A percentile compares a stretch with the other conserved stretches of the same genome.
Conservation (phyloP, 2,329 filamentous ascomycete genomes). For the Calonectria henricotiae region DNA sequence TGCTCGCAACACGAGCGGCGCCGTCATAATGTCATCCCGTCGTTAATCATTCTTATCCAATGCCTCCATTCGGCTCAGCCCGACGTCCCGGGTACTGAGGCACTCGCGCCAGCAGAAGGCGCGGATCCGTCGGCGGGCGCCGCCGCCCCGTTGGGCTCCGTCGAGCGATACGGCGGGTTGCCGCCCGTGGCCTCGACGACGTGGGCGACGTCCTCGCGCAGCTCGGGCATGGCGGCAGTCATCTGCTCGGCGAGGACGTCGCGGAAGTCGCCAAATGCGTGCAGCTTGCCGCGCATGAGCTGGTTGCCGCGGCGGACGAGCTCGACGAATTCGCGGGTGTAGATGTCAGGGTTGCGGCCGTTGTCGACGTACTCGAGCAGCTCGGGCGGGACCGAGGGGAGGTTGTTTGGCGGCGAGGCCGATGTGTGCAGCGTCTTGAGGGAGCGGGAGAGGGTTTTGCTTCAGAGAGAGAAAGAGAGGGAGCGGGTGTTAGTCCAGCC, state of each 20-base stretch:
- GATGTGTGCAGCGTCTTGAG: constrained; percentile 61
- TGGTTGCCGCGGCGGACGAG: constrained; percentile 78
- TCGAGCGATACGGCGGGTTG: constrained; percentile 37
- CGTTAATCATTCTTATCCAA: neutral
- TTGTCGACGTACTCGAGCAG: constrained; percentile 80
- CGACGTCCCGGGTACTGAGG: constrained; percentile 33
- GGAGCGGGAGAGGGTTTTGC: constrained; percentile 61
- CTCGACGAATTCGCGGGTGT: constrained; percentile 83
- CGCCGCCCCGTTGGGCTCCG: constrained; percentile 37
- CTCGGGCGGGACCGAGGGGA: constrained; percentile 74
- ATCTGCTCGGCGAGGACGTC: constrained; percentile 76
- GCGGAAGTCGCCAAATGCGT: constrained; percentile 74
- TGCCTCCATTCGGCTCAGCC: constrained; percentile 15
- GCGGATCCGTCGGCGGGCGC: neutral
- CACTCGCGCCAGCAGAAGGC: constrained; percentile 16
- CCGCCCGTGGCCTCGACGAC: constrained; percentile 68
- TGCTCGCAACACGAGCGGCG: constrained; percentile 38
- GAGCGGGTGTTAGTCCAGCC: constrained; percentile 30
- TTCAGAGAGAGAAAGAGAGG: constrained; percentile 36
- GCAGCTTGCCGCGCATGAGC: constrained; percentile 76
- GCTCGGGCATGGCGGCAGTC: constrained; percentile 72
- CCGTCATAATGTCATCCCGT: constrained; percentile 11
- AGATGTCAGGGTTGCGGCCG: constrained; percentile 82
- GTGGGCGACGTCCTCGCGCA: constrained; percentile 68
- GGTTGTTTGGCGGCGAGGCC: constrained; percentile 60